phyloP scores from a whole-genome alignment of 192 early-diverging fungal species.

The Rhizophagus clarus region DNA sequence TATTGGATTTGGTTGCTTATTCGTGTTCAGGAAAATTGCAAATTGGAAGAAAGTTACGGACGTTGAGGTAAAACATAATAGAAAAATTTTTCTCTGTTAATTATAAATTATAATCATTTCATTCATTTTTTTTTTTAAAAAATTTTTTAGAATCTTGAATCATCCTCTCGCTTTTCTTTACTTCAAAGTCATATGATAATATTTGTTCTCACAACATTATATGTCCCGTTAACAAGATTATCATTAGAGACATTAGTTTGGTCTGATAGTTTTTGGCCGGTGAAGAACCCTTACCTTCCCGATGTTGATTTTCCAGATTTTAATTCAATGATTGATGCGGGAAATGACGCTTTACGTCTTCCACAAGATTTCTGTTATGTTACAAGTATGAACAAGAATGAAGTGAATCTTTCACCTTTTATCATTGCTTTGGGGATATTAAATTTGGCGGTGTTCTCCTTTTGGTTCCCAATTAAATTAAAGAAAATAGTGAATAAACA shows the following conservation, averaged over 20 bases:
- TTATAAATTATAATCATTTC: conserved; percentile 1
- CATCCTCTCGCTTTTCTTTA: conserved; percentile 39
- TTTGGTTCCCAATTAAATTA: conserved; percentile 46
- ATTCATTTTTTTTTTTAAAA: neutral
- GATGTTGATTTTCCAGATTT: conserved; percentile 36
- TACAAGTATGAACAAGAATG: conserved; percentile 46
- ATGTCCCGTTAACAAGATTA: conserved; percentile 42
- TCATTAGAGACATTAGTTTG: conserved; percentile 45
- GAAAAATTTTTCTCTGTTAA: neutral
- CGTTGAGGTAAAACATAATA: conserved; percentile 35
- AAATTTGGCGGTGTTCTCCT: conserved; percentile 32
- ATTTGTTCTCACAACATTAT: conserved; percentile 43
- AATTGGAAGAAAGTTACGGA: conserved; percentile 40
- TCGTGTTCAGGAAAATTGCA: conserved; percentile 47
- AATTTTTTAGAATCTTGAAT: conserved; percentile 40
- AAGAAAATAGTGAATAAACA: conserved; percentile 39
- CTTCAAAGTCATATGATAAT: conserved; percentile 42
- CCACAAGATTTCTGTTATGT: conserved; percentile 46
- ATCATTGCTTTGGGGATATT: conserved; percentile 42
- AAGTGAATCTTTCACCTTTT: conserved; percentile 42
- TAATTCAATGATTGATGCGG: conserved; percentile 32
- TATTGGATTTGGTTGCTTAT: conserved; percentile 36
- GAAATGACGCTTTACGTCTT: conserved; percentile 28
- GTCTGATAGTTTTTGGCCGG: conserved; percentile 43
- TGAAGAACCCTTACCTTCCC: conserved; percentile 38